Percentiles rank a stretch among this genome's conserved stretches.
These are phyloP conservation scores for Metarhizium sp. DNA, from an alignment of 2,329 filamentous ascomycete species.

Conservation along the genomic window DNA sequence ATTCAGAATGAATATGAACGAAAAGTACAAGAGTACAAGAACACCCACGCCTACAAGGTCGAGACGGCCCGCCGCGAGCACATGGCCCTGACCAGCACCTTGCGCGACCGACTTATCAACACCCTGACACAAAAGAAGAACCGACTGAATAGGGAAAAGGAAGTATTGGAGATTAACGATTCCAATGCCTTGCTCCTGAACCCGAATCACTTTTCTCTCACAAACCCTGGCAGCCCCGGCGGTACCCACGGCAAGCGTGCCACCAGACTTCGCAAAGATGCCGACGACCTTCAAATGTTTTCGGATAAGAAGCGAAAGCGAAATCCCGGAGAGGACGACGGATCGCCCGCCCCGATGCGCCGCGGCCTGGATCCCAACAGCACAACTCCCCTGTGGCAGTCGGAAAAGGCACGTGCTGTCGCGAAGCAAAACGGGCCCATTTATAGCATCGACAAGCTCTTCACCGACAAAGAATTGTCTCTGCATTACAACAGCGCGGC, in stretches of 20 bases:
- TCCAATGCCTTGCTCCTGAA: conserved; percentile 56
- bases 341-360: conserved; percentile 50
- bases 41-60: conserved; percentile 50
- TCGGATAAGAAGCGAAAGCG: conserved; percentile 56
- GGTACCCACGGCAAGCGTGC: conserved; percentile 54
- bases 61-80: conserved; percentile 56
- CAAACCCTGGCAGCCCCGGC: conserved; percentile 54
- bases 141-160: conserved; percentile 55
- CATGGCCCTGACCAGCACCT: conserved; percentile 46
- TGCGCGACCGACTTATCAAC: conserved; percentile 59
- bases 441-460: conserved; percentile 61
- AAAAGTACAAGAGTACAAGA: conserved; percentile 49
- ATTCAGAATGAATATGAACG: conserved; percentile 53
- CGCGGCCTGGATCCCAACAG: conserved; percentile 45
- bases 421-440: conserved; percentile 49
- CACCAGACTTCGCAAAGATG: conserved; percentile 50
- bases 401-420: conserved; percentile 44
- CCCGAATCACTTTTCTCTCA: conserved; percentile 58
- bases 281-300: conserved; percentile 47
- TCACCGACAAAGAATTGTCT: conserved; percentile 59
- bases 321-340: conserved; percentile 50
- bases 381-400: conserved; percentile 54
- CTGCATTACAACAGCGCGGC: conserved; percentile 57
- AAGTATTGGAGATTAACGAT: conserved; percentile 58
- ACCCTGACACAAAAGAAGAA: conserved; percentile 55